Base-by-base conservation (phyloP, 768 basidiomycete genomes). In the Zangia roseola region DNA sequence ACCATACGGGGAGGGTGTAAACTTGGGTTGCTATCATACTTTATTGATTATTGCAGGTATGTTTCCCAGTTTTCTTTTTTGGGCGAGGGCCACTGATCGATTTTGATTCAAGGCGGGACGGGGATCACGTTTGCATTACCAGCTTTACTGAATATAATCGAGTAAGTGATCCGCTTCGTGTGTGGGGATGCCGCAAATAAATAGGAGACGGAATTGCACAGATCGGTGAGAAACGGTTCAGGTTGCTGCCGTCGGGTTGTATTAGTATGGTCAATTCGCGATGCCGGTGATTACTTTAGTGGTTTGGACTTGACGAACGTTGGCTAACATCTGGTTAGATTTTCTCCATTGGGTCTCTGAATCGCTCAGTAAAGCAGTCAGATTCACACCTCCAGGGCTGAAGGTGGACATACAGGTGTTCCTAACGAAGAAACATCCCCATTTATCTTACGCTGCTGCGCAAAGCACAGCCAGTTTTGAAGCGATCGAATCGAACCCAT, bases 61-160 rank as follows among this genome's bases (percentile, higher is more conserved):
- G 59, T 53, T 33, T 14, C 19, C n/a, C 8, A 8, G 23, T 33
- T 21, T 12, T 21, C 24, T 33, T 21, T 12, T 21, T 14, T 19
- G 4, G 10, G 14, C 19, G 14, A 6, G n/a, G 12, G 9, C 41
- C 25, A 28, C n/a, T 23, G 6, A 10, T 40, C 40, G 13, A 50
- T 20, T 4, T 23, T 24, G 38, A 25, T 4, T 36, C 35, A 25
- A 76, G 77, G 77, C 21, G 79, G 79, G 6, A 77, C 79, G 4
- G 79, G 80, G 0, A 66, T 80, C 10, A 69, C 78, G 3, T 79
- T 76, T 52, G 71, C 72, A 13, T 59, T 78, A 0, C 74, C 80
- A 9, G 58, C 76, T 19, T 63, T 81, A 19, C 53, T 76, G 26
- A 70, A 74, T 45, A 52, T 75, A 1, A 58, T 80, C 20, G 63